Conservation (phyloP, 805 yeast species). For the Diddensiella transvaalensis region DNA sequence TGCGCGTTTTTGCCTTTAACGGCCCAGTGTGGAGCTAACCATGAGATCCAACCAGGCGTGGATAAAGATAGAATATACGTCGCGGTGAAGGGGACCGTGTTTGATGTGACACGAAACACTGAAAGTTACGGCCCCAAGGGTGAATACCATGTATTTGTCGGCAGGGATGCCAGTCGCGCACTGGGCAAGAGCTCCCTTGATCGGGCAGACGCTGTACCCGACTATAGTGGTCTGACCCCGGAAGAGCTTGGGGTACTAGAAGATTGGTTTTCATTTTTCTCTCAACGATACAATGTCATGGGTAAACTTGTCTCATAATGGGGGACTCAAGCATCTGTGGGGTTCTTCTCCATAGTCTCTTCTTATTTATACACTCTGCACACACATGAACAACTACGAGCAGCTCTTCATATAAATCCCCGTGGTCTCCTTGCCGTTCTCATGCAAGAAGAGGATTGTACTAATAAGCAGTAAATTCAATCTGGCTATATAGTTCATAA, state of each 20-base stretch:
- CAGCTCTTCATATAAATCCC: too few species aligned
- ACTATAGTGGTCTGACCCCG: slow-evolving; percentile 45
- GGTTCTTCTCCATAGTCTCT: too few species aligned
- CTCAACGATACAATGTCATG: slow-evolving; percentile 49
- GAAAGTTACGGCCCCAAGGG: slow-evolving; percentile 75
- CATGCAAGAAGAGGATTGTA: too few species aligned
- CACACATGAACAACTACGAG: too few species aligned
- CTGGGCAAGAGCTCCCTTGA: slow-evolving; percentile 64
- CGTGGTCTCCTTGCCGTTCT: too few species aligned
- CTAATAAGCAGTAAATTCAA: too few species aligned
- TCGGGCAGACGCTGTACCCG: slow-evolving; percentile 46
- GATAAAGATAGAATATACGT: slow-evolving; percentile 53
- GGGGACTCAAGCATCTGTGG: too few species aligned
- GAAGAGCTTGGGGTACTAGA: slow-evolving; percentile 59
- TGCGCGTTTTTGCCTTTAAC: slow-evolving; percentile 1
- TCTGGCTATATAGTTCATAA: too few species aligned
- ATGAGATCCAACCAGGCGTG: slow-evolving; percentile 39
- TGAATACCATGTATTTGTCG: slow-evolving; percentile 68
- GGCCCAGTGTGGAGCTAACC: neutral
- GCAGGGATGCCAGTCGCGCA: slow-evolving; percentile 74
- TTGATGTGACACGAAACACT: slow-evolving; percentile 67
- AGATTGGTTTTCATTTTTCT: slow-evolving; percentile 70
- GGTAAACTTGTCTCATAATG: too few species aligned
- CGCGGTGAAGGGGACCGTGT: slow-evolving; percentile 70
- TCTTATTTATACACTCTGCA: too few species aligned